Base-by-base conservation (phyloP, 78 protist genomes). In the Planoprotostelium fungivorum region DNA sequence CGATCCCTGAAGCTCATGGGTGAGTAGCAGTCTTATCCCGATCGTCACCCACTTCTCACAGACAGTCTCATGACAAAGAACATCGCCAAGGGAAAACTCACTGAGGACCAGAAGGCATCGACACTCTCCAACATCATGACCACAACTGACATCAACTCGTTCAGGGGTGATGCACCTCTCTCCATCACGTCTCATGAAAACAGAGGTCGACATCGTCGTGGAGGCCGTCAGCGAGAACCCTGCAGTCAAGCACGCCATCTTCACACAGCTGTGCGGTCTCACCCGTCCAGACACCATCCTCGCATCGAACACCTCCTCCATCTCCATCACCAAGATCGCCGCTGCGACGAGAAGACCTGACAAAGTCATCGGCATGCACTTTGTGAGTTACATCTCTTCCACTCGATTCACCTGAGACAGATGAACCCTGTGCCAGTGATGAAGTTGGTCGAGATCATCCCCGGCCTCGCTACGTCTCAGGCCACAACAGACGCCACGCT, bases 351-450 rank as follows among this genome's bases (percentile, higher is more conserved):
- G 34, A n/a, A 10, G 63, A 1, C 97, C 98, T n/a, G 95, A 96
- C 37, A 93, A 90, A 29, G 98, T 96, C 37, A 92, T 96, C 86
- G 97, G 97, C 83, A 95, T 96, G 97, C 98, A 96, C 89, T 96
- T 95, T 84, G 85, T 84, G 83, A 63, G 85, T 34, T 38, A 83
- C n/a, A 86, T n/a, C 34, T 9, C 9, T 1, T 31, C 10, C 34
- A 28, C 89, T 25, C 5, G 10, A 63, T 35, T 5, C 5, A 51
- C 10, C 31, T 87, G 84, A 5, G 31, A 63, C 36, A 34, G 28
- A 91, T 96, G 96, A 95, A 93, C 84, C 97, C 96, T 51, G 94
- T 94, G 9, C 98, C 97, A n/a, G 95, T 96, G 1, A 95, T 96
- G 97, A 88, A 95, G 89, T 89, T 95, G 36, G 97, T 96, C 35